Evolutionary conservation across 202 grass and related monocot genomes (phyloP), one percentile per base, ranked within the genome.

Genomic region (Carex arenaria): DNA sequence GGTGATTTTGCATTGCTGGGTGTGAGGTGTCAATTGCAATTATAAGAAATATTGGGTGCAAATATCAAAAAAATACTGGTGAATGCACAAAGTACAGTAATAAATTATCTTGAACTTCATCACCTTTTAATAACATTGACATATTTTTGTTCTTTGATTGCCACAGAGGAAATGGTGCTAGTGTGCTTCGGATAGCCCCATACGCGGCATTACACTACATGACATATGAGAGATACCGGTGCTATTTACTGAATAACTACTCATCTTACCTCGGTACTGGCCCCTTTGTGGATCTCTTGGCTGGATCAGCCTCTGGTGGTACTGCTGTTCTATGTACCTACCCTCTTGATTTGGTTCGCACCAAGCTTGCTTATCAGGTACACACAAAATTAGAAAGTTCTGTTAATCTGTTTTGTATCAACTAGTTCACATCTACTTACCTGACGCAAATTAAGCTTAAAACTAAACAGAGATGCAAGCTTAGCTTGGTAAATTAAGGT

Each of bases 351-450:
- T 90, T 98, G 80, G 95, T 84, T 51, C 91, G 95, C 78, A 94
- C 95, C 73, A 98, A 94, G 77, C 95, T 98, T 84, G 95, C 95
- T 15, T 98, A 90, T 67, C 95, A 98, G 92, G 95, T 98, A 86
- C 61, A 49, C 45, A 2, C 45, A 49, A 49, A 11, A 49, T 49
- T 49, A 49, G 2, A 51, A 43, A 13, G 19, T 80, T 64, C 6
- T 80, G 56, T 4, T 4, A 64, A 80, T 45, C 19, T 55, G 5
- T 76, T 42, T 42, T 71, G 51, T 75, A 5, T 62, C 60, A 62
- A 62, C 0, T 73, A 76, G 23, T 56, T 56, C 30, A 0, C 6
- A 20, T 55, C 67, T 22, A 10, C 67, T 71, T 71, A 45, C 36
- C 1, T 11, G 0, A 71, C 1, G 2, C 67, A 47, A 71, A 45